Conservation (phyloP, 2,329 filamentous ascomycete genomes). For the Penicillium psychrosexuale region DNA sequence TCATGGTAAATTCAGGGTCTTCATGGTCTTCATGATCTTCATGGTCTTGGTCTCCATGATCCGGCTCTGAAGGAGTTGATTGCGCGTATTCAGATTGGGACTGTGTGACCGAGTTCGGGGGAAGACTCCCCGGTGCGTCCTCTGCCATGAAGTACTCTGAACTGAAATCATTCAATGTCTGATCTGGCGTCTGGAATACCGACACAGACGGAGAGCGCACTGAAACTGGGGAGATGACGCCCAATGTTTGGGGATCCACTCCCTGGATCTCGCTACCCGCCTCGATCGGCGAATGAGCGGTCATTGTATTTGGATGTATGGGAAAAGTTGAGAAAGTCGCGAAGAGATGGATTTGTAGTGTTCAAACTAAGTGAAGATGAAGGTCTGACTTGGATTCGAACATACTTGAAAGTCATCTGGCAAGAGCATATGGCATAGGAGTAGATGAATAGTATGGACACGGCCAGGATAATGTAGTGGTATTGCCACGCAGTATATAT, state of each 20-base stretch:
- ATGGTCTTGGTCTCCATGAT: slow-evolving; percentile 16
- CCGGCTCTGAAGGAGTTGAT: slow-evolving; percentile 8
- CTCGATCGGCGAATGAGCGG: slow-evolving; percentile 17
- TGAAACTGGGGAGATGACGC: slow-evolving; percentile 30
- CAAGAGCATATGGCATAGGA: not conserved
- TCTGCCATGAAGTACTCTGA: slow-evolving; percentile 32
- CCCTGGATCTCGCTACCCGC: slow-evolving; percentile 16
- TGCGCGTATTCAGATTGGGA: slow-evolving; percentile 2
- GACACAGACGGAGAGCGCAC: slow-evolving; percentile 14
- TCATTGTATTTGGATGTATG: slow-evolving; percentile 4
- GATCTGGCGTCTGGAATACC: slow-evolving; percentile 34
- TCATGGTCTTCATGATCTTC: slow-evolving; percentile 13
- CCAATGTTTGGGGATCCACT: slow-evolving; percentile 30
- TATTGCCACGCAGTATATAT: not conserved
- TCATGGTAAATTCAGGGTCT: slow-evolving; percentile 18
- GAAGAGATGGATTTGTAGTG: not conserved
- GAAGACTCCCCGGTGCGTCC: slow-evolving; percentile 26
- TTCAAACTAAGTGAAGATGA: not conserved
- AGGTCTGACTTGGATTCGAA: not conserved
- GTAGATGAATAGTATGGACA: not conserved
- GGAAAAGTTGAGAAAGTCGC: not conserved
- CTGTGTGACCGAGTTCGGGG: slow-evolving; percentile 21
- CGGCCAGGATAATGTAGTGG: not conserved
- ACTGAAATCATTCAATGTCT: slow-evolving; percentile 30
- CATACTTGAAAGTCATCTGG: not conserved